These are phyloP conservation scores for Allodekkera sacchari DNA, from an alignment of 805 yeast species.

Conservation along the genomic window DNA sequence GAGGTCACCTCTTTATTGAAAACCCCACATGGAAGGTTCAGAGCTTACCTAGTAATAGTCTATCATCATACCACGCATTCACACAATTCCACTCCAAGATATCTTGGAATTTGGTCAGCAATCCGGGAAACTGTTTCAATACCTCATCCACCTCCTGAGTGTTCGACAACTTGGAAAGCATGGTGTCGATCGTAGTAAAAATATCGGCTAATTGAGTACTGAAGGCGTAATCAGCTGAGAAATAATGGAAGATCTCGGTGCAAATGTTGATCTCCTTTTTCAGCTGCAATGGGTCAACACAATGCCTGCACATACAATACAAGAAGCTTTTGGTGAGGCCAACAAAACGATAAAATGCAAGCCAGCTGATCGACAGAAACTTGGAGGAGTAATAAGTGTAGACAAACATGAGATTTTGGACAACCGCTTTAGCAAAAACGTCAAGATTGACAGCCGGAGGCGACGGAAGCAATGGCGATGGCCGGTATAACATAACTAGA, in stretches of 20 bases:
- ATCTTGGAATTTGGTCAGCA: too few relatives aligned
- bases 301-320: constrained; percentile 38
- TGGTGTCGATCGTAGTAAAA: not conserved
- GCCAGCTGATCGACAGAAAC: constrained; percentile 42
- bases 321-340: constrained; percentile 39
- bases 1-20: too few relatives aligned
- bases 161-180: too few relatives aligned
- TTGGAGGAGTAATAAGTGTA: constrained; percentile 36
- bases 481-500: constrained; percentile 38
- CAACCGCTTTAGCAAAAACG: constrained; percentile 36
- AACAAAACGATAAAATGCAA: constrained; percentile 36
- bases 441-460: constrained; percentile 33
- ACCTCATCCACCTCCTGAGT: constrained; percentile 37
- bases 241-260: constrained; percentile 37
- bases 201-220: constrained; percentile 33
- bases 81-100: constrained; percentile 39
- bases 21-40: too few relatives aligned
- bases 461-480: constrained; percentile 38
- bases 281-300: constrained; percentile 36
- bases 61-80: constrained; percentile 36
- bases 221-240: constrained; percentile 38
- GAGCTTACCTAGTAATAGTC: too few relatives aligned
- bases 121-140: constrained; percentile 29
- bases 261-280: constrained; percentile 38
- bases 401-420: constrained; percentile 37